These are phyloP conservation scores for Pichia paraexigua DNA, from an alignment of 805 yeast species.

Conservation along the genomic window DNA sequence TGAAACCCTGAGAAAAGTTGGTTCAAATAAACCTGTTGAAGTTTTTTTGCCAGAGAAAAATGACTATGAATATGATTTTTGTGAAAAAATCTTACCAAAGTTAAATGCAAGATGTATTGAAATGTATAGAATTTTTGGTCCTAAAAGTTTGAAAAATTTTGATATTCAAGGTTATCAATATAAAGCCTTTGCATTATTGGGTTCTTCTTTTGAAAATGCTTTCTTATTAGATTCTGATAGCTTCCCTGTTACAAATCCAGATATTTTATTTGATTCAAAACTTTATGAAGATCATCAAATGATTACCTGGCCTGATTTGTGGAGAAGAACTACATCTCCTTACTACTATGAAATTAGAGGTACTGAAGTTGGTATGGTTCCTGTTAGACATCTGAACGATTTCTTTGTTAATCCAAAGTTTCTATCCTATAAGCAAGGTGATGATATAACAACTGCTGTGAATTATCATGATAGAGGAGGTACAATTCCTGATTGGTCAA, in stretches of 20 bases:
- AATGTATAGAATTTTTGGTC: conserved; percentile 54
- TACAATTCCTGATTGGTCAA: conserved; percentile 58
- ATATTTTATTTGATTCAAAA: conserved; percentile 46
- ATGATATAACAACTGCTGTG: conserved; percentile 22
- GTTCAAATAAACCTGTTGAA: conserved; percentile 71
- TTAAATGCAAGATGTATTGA: conserved; percentile 62
- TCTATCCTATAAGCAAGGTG: conserved; percentile 29
- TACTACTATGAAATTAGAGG: conserved; percentile 62
- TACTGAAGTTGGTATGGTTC: conserved; percentile 33
- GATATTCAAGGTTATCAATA: conserved; percentile 59
- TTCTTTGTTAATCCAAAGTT: conserved; percentile 25
- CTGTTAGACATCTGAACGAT: conserved; percentile 27
- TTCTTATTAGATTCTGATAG: conserved; percentile 72
- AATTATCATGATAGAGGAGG: conserved; percentile 62
- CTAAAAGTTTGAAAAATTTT: conserved; percentile 37
- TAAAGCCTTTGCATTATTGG: conserved; percentile 61
- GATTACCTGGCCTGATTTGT: conserved; percentile 78
- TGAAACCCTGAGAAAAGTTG: conserved; percentile 54
- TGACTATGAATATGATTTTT: conserved; percentile 66
- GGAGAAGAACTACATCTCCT: conserved; percentile 81
- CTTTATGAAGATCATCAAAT: conserved; percentile 47
- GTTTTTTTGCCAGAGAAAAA: conserved; percentile 64
- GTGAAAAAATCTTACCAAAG: conserved; percentile 53
- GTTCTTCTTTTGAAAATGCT: conserved; percentile 66
- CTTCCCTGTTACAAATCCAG: conserved; percentile 60